phyloP scores from a whole-genome alignment of 129 eudicot genomes.

The Tagetes erecta region DNA sequence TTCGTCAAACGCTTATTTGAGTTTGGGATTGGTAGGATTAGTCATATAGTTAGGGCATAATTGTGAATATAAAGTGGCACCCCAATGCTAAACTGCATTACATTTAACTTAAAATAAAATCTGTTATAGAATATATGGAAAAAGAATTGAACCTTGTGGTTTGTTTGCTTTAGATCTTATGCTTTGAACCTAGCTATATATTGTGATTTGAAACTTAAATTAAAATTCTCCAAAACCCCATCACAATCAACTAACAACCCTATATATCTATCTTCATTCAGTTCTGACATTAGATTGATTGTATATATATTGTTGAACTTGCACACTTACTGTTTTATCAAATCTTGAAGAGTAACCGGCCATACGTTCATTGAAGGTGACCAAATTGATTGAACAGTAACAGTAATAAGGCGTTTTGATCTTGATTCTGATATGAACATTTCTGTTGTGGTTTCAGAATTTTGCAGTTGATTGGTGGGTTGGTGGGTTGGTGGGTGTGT shows the following conservation, averaged over 20 bases:
- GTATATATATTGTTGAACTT: background rate
- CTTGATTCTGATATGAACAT: background rate
- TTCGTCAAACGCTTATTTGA: too few relatives aligned
- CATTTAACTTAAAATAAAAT: too few relatives aligned
- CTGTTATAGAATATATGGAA: background rate
- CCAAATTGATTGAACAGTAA: background rate
- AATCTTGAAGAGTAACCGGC: background rate
- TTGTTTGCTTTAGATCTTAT: background rate
- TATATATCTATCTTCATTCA: background rate
- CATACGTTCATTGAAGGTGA: background rate
- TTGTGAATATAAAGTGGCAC: too few relatives aligned
- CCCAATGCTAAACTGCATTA: too few relatives aligned
- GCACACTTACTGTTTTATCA: background rate
- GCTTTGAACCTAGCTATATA: background rate
- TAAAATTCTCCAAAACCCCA: background rate
- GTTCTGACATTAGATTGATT: background rate
- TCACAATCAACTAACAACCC: background rate
- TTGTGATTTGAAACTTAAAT: background rate
- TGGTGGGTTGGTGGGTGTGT: background rate
- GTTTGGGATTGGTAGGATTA: too few relatives aligned
- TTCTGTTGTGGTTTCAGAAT: background rate
- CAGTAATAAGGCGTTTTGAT: conserved; percentile 1
- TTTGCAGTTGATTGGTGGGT: too few relatives aligned
- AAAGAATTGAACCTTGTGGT: background rate
- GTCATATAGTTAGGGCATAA: too few relatives aligned